phyloP scores from a whole-genome alignment of 164 flowering plant genomes.

The Stephania japonica region DNA sequence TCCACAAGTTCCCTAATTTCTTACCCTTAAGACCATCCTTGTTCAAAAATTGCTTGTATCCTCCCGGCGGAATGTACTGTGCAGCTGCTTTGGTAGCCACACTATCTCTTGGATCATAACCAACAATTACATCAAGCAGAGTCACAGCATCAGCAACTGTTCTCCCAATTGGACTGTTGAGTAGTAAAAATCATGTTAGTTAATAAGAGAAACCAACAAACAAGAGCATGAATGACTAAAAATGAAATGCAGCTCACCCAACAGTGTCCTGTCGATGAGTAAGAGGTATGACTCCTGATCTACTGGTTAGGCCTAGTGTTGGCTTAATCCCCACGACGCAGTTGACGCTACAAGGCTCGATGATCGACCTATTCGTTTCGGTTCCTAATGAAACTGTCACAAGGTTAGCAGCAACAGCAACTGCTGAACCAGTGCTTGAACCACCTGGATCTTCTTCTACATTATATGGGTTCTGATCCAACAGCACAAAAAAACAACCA shows the following conservation, averaged over 20 bases:
- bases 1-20: constrained; percentile 45
- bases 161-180: constrained; percentile 55
- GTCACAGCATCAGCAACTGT: constrained; percentile 69
- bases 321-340: constrained; percentile 42
- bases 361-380: constrained; percentile 37
- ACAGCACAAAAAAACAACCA: not conserved
- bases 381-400: constrained; percentile 34
- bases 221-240: not conserved
- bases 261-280: constrained; percentile 32
- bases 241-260: constrained; percentile 19
- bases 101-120: constrained; percentile 43
- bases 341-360: constrained; percentile 24
- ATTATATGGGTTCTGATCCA: constrained; percentile 30
- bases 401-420: constrained; percentile 34
- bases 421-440: constrained; percentile 43
- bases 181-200: not conserved
- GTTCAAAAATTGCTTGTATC: constrained; percentile 54
- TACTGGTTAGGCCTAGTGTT: constrained; percentile 39
- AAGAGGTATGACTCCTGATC: constrained; percentile 35
- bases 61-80: constrained; percentile 50
- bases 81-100: constrained; percentile 39
- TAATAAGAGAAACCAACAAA: too few species aligned
- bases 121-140: constrained; percentile 62
- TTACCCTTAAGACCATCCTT: constrained; percentile 48
- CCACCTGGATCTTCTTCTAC: constrained; percentile 24